Evolutionary conservation across 2,329 filamentous ascomycete genomes (phyloP).

Genomic region (Stagonosporopsis chrysanthemi): DNA sequence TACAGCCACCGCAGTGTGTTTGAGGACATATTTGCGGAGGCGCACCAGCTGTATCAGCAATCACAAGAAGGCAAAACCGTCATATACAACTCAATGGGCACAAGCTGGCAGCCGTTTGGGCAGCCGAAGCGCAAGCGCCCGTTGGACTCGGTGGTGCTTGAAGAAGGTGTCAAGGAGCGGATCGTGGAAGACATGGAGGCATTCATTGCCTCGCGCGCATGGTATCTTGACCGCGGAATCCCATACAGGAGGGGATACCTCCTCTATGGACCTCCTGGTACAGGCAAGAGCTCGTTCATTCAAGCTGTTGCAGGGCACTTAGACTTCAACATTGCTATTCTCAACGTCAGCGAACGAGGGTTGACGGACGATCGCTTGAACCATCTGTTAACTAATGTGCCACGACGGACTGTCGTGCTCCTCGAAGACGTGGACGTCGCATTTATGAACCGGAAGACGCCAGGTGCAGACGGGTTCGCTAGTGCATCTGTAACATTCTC

Average conservation of each 20-base stretch:
- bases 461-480: constrained; percentile 81
- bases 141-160: constrained; percentile 84
- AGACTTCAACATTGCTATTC: constrained; percentile 89
- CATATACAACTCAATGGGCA: constrained; percentile 85
- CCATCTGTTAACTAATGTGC: constrained; percentile 83
- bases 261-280: constrained; percentile 87
- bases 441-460: constrained; percentile 80
- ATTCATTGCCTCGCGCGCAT: constrained; percentile 79
- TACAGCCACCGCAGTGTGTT: constrained; percentile 91
- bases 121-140: constrained; percentile 86
- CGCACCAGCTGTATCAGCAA: constrained; percentile 78
- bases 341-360: constrained; percentile 88
- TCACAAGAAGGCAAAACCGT: constrained; percentile 91
- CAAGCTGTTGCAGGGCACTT: constrained; percentile 92
- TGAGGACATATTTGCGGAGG: constrained; percentile 86
- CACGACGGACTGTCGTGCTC: constrained; percentile 80
- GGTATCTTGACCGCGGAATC: constrained; percentile 95
- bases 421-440: constrained; percentile 93
- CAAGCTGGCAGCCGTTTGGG: constrained; percentile 86
- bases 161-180: constrained; percentile 80
- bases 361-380: constrained; percentile 90
- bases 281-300: constrained; percentile 95
- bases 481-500: constrained; percentile 94
- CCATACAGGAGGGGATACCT: constrained; percentile 91
- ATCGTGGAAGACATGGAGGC: constrained; percentile 83